Conservation (phyloP, 768 basidiomycete genomes). For the Agrocybe praecox region DNA sequence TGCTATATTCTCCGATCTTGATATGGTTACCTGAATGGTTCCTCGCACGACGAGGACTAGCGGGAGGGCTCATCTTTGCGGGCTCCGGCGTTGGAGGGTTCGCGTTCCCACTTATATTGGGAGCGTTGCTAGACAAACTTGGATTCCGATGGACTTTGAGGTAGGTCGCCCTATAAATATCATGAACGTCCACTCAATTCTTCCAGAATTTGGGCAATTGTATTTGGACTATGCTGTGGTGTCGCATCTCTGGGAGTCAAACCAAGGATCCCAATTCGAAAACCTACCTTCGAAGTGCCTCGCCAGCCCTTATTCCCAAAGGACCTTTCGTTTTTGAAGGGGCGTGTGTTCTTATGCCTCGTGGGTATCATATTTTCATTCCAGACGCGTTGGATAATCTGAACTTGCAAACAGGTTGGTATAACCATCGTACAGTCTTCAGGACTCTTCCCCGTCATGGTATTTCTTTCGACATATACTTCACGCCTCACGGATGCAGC, state of each 20-base stretch:
- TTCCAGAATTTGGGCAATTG: conserved; percentile 10
- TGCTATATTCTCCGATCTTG: not conserved
- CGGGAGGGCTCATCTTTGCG: not conserved
- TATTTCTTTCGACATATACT: conserved; percentile 10
- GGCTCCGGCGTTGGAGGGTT: not conserved
- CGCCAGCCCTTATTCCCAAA: conserved; percentile 6
- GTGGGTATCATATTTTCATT: not conserved
- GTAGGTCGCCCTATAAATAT: not conserved
- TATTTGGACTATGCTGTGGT: conserved; percentile 11
- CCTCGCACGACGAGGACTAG: not conserved
- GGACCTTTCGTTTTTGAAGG: conserved; percentile 5
- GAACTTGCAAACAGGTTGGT: not conserved
- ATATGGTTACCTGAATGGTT: not conserved
- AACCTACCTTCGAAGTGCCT: not conserved
- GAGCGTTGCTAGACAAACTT: not conserved
- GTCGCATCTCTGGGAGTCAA: conserved; percentile 9
- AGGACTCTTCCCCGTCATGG: conserved; percentile 11
- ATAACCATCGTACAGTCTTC: conserved; percentile 5
- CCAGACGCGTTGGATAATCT: not conserved
- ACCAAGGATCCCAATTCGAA: conserved; percentile 4
- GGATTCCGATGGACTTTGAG: not conserved
- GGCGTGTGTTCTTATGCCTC: not conserved
- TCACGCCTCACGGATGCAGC: conserved; percentile 6
- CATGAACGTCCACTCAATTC: not conserved
- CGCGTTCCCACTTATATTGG: not conserved